Conservation (phyloP, 495 filamentous ascomycete species). For the Aspergillus biplanus region DNA sequence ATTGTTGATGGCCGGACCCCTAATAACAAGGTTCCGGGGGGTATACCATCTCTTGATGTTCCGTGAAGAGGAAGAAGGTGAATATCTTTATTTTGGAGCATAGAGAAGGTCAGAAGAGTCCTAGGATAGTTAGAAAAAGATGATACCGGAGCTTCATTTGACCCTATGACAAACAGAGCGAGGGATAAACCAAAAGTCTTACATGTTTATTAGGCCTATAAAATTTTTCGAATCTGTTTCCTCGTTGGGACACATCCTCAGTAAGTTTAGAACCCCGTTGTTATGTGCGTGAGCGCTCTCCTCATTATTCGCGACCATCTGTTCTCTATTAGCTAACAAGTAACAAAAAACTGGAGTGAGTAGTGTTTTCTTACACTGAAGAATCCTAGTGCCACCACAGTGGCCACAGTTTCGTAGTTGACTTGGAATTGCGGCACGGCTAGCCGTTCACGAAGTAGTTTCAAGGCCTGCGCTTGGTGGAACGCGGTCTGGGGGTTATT, state of each 20-base stretch:
- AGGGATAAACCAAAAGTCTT: background rate
- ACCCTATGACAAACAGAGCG: background rate
- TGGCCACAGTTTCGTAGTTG: background rate
- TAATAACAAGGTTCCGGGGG: background rate
- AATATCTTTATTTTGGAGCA: background rate
- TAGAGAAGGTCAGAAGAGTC: background rate
- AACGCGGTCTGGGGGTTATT: constrained; percentile 6
- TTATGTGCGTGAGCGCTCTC: constrained; percentile 3
- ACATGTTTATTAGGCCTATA: background rate
- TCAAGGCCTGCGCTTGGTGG: constrained; percentile 6
- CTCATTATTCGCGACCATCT: background rate
- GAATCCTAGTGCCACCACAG: constrained; percentile 1
- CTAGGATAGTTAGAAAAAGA: background rate
- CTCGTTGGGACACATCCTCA: background rate
- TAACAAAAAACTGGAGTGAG: background rate
- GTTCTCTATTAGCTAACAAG: background rate
- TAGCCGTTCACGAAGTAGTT: constrained; percentile 4
- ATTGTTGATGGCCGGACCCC: background rate
- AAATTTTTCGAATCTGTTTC: background rate
- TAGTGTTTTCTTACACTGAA: background rate
- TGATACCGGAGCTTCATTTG: background rate
- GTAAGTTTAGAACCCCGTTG: background rate
- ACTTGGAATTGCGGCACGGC: background rate
- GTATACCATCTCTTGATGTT: background rate
- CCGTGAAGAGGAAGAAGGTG: background rate